These are phyloP conservation scores for Parastagonospora avenae DNA, from an alignment of 2,329 filamentous ascomycete genomes.

Conservation along the genomic window DNA sequence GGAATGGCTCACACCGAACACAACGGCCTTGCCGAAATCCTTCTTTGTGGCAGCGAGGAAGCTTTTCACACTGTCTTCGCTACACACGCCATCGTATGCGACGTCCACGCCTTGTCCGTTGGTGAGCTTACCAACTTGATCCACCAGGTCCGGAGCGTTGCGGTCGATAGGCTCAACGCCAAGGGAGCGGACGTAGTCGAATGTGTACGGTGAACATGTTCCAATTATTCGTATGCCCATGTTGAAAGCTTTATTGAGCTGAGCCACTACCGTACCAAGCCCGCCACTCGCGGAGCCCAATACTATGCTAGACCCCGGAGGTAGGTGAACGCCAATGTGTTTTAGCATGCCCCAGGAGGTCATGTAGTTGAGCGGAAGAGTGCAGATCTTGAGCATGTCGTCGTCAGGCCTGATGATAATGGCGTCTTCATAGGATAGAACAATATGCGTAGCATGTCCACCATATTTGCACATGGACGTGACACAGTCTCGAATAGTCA, in stretches of 20 bases:
- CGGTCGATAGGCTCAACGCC: conserved; percentile 13
- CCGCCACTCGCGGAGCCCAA: conserved; percentile 13
- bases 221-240: conserved; percentile 12
- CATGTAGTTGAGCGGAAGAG: conserved; percentile 15
- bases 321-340: conserved; percentile 9
- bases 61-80: conserved; percentile 8
- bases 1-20: conserved; percentile 2
- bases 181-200: conserved; percentile 13
- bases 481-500: conserved; percentile 8
- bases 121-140: conserved; percentile 8
- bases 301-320: conserved; percentile 10
- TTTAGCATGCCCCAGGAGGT: conserved; percentile 15
- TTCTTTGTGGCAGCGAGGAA: conserved; percentile 7
- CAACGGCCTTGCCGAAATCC: conserved; percentile 8
- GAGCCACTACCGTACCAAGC: conserved; percentile 12
- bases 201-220: conserved; percentile 10
- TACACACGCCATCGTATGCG: conserved; percentile 12
- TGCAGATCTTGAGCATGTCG: conserved; percentile 7
- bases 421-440: conserved; percentile 6
- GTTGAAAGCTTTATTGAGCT: conserved; percentile 9
- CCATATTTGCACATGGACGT: conserved; percentile 4
- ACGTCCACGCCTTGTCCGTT: conserved; percentile 12
- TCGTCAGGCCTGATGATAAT: conserved; percentile 2
- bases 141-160: conserved; percentile 7
- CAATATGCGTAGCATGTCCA: conserved; percentile 12